Evolutionary conservation across 129 eudicot species (phyloP), one percentile per base, ranked within the genome.

Genomic region (Flaveria ramosissima): DNA sequence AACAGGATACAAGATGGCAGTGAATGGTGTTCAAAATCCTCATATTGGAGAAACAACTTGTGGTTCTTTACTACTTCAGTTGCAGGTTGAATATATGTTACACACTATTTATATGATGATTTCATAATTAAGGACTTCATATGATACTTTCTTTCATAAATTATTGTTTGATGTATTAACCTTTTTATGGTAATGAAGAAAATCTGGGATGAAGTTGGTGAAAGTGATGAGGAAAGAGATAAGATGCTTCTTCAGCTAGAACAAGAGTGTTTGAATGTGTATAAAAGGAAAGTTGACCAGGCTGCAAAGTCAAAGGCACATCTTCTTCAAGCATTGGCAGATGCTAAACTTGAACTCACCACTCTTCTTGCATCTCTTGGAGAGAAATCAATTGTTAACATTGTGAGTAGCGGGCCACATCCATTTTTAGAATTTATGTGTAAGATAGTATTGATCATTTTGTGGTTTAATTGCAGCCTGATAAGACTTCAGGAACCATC

Each of bases 131-230:
- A 32, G 13, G 19, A n/a, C 17, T 8, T 14, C 48, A 39, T 21
- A 14, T 65, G 71, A 10, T 50, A 13, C 30, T 30, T 39, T 4
- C 15, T 59, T 32, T 64, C 24, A 17, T 70, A 8, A 66, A 6
- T 27, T 12, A 6, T 20, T 72, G 67, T 53, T 20, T 55, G n/a
- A 53, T 32, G 70, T 45, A 32, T 4, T 68, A 23, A 66, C 15
- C 6, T 20, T n/a, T 14, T 55, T 73, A 64, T 80, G 68, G 19
- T 60, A 3, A 76, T 85, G 82, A 85, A 95, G 99, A 91, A 83
- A 91, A 92, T 91, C 10, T 95, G 99, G 99, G 99, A 92, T 78
- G 99, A 95, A 74, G 91, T 95, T 74, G 99, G 99, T 77, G 99
- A 92, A 79, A 89, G 76, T 50, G 99, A 95, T 43, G 95, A 85